Base-by-base conservation (phyloP, 164 flowering plant species). In the Tetracentron sinense region DNA sequence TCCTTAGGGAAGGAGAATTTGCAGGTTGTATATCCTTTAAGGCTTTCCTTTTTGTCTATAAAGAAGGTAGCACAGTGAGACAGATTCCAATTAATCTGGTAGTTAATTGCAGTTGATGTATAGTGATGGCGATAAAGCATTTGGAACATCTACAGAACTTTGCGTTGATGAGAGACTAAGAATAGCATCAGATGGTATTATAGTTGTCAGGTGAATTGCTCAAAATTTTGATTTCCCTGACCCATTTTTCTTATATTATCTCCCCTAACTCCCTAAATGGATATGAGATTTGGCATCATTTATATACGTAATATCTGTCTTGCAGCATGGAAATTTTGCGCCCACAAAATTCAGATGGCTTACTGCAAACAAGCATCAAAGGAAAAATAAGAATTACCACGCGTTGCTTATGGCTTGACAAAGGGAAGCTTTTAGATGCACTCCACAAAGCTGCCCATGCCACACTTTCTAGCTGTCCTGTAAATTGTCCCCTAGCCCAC, bases 41-140 rank as follows among this genome's bases (percentile, higher is more conserved):
- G 4, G n/a, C 10, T 54, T 61, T 70, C 35, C 27, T 4, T 49
- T 56, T 26, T 60, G 22, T 54, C 15, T 52, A 23, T n/a, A 49
- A 25, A 44, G 31, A 10, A 26, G 52, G 23, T 52, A 20, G 58
- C n/a, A 15, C 46, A n/a, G 33, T 48, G 46, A 64, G 54, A 59
- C 52, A 51, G 29, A 19, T 70, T 56, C 29, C 60, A n/a, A 68
- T 63, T 19, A 46, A 63, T 42, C 22, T 26, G 2, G 1, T 56
- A 59, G 64, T 25, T 31, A n/a, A 30, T 74, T 75, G 74, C 86
- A 95, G 97, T 77, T 88, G 79, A 95, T 90, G 97, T 95, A 89
- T 63, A 92, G 78, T 61, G 99, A 95, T 75, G 99, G 99, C 14
- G 99, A 92, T 73, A 95, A 95, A 81, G 99, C 99, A 71, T 95